Percentiles rank a stretch among this genome's conserved stretches.
Evolutionary conservation across 2,329 filamentous ascomycete species (phyloP).

Genomic region (Penicillium occitanis): DNA sequence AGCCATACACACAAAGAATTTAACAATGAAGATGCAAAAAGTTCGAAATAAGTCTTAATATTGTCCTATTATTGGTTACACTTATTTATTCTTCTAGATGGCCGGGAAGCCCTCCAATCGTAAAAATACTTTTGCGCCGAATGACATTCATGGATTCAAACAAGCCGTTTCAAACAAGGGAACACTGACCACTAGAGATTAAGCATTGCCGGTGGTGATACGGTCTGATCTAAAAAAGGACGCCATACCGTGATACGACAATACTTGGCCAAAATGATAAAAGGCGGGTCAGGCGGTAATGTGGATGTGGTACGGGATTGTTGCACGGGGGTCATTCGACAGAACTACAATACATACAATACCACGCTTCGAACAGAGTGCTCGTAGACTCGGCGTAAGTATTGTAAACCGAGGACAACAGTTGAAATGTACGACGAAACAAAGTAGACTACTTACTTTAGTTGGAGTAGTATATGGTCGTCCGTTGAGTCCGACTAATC

Average conservation of each 20-base stretch:
- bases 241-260: neutral
- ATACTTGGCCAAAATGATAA: neutral
- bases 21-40: neutral
- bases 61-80: neutral
- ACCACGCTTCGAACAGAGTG: neutral
- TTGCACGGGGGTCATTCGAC: neutral
- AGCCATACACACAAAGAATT: neutral
- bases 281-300: slow-evolving; percentile 16
- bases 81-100: neutral
- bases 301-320: neutral
- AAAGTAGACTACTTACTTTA: slow-evolving; percentile 6
- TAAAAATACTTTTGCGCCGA: neutral
- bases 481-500: neutral
- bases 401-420: neutral
- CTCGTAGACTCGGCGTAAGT: neutral
- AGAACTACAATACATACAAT: neutral
- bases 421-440: neutral
- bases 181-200: neutral
- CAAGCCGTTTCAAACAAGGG: neutral
- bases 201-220: neutral
- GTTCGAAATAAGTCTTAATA: neutral
- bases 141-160: slow-evolving; percentile 1
- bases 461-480: neutral
- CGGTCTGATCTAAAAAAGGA: neutral
- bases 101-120: neutral